Percentiles rank a stretch among this genome's conserved stretches.
Conservation (phyloP, 1,139 yeast species). For the Kodamaea derodonti region DNA sequence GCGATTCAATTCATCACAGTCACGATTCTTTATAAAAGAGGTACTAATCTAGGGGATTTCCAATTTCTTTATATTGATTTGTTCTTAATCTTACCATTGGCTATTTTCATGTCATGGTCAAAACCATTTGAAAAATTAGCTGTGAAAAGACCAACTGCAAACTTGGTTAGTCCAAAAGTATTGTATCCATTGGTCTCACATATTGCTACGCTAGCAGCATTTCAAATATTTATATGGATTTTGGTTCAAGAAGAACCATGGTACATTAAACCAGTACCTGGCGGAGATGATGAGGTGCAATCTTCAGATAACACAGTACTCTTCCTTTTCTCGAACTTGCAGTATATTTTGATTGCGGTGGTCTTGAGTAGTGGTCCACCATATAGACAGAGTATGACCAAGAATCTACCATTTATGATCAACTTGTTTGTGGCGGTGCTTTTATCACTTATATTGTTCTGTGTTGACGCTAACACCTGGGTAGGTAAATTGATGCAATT, state of each 20-base stretch:
- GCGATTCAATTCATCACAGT: conserved; percentile 94
- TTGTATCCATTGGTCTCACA: conserved; percentile 76
- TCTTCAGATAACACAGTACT: conserved; percentile 87
- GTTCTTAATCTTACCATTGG: conserved; percentile 85
- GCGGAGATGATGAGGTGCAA: conserved; percentile 78
- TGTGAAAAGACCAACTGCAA: conserved; percentile 86
- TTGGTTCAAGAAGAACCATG: conserved; percentile 57
- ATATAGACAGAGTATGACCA: conserved; percentile 72
- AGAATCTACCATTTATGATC: conserved; percentile 66
- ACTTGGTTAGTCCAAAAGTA: conserved; percentile 83
- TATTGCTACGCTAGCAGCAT: conserved; percentile 54
- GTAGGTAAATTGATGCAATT: conserved; percentile 73
- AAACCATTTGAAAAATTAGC: conserved; percentile 64
- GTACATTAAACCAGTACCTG: conserved; percentile 81
- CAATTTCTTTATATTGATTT: conserved; percentile 93
- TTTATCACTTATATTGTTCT: conserved; percentile 49
- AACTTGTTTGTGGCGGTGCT: conserved; percentile 52
- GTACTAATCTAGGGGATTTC: conserved; percentile 95
- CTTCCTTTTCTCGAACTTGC: conserved; percentile 79
- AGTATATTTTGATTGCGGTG: conserved; percentile 80
- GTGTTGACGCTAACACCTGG: conserved; percentile 43
- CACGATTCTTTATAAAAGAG: conserved; percentile 77
- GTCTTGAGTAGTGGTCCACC: conserved; percentile 91
- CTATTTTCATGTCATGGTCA: conserved; percentile 97
- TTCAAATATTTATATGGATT: conserved; percentile 70